Percentiles rank a stretch among this genome's conserved stretches.
Conservation (phyloP, 306 rosid species). For the Myrica gale region DNA sequence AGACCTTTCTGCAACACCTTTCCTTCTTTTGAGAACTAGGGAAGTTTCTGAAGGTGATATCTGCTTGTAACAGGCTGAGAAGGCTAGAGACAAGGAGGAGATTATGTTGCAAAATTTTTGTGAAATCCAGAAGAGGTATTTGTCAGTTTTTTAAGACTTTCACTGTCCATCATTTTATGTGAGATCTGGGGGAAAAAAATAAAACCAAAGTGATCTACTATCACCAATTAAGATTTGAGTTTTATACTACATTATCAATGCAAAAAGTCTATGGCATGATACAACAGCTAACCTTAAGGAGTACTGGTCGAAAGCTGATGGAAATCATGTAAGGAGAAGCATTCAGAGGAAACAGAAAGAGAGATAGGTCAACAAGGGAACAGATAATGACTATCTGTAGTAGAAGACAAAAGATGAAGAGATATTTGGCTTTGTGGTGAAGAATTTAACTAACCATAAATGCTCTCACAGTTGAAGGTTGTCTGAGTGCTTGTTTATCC, state of each 20-base stretch:
- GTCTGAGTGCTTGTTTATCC: background rate
- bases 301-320: conserved; percentile 13
- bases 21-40: conserved; percentile 4
- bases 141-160: conserved; percentile 20
- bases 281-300: no score
- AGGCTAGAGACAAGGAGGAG: conserved; percentile 90
- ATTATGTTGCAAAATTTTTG: conserved; percentile 46
- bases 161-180: conserved; percentile 11
- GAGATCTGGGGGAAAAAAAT: background rate
- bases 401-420: background rate
- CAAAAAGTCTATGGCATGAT: no score
- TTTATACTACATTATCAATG: no score
- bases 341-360: conserved; percentile 9
- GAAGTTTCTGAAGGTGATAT: conserved; percentile 29
- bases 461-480: background rate
- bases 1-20: background rate
- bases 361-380: background rate
- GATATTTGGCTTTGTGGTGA: background rate
- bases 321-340: conserved; percentile 23
- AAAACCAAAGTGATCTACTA: conserved; percentile 18
- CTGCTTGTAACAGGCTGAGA: conserved; percentile 70
- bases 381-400: background rate
- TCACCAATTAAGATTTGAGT: background rate
- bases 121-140: conserved; percentile 66
- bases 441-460: background rate